Percentiles rank a stretch among this genome's conserved stretches.
These are phyloP conservation scores for Sporisorium exsertum DNA, from an alignment of 1,284 basidiomycete species.

Conservation along the genomic window DNA sequence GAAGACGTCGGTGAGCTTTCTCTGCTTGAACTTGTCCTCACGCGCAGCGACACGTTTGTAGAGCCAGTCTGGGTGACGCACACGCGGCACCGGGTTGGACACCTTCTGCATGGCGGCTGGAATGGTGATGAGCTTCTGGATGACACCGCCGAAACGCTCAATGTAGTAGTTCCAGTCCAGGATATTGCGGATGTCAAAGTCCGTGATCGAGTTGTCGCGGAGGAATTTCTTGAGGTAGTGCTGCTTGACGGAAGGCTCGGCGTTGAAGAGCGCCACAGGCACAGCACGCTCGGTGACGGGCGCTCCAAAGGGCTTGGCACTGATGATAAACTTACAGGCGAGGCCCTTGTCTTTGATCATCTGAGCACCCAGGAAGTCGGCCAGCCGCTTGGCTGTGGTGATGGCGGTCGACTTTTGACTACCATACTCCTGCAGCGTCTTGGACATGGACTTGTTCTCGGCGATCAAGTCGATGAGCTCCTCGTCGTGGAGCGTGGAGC, in stretches of 20 bases:
- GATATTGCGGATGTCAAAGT: constrained; percentile 93
- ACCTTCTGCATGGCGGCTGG: constrained; percentile 99
- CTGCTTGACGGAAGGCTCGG: constrained; percentile 89
- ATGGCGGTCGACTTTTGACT: constrained; percentile 98
- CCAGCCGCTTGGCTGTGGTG: constrained; percentile 91
- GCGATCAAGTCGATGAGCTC: constrained; percentile 98
- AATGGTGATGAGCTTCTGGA: constrained; percentile 99
- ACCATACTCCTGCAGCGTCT: constrained; percentile 94
- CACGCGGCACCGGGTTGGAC: constrained; percentile 92
- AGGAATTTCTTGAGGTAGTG: constrained; percentile 95
- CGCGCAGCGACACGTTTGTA: constrained; percentile 87
- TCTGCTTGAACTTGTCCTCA: constrained; percentile 97
- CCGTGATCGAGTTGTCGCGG: constrained; percentile 87
- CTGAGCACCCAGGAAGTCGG: constrained; percentile 96
- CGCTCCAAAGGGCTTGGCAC: constrained; percentile 89
- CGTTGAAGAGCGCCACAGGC: constrained; percentile 98
- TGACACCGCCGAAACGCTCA: constrained; percentile 95
- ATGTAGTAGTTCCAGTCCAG: constrained; percentile 99
- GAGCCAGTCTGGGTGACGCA: constrained; percentile 97
- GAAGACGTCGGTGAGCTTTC: constrained; percentile 97
- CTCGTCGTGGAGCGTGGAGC: constrained; percentile 84
- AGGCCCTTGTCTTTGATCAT: constrained; percentile 99
- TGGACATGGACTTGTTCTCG: constrained; percentile 98
- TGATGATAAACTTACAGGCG: constrained; percentile 99
- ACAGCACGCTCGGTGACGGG: constrained; percentile 97